These are phyloP conservation scores for Pilaira anomala DNA, from an alignment of 192 early-diverging fungal genomes.

Conservation along the genomic window DNA sequence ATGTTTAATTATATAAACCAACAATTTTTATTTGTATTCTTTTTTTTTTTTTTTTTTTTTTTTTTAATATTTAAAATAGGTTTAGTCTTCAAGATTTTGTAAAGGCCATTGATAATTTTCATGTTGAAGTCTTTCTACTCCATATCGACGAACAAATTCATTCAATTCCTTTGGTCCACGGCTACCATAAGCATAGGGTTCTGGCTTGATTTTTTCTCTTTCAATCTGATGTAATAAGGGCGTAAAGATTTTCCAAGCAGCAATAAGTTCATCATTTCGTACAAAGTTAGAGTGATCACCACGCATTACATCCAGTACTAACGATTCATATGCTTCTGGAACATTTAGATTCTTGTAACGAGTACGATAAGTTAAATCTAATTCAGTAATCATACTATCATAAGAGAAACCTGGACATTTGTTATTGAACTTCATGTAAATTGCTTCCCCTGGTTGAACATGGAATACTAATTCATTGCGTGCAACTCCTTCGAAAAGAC, in stretches of 20 bases:
- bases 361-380: slow-evolving; percentile 89
- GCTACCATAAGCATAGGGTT: slow-evolving; percentile 76
- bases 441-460: slow-evolving; percentile 91
- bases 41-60: no score
- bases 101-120: slow-evolving; percentile 50
- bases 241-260: slow-evolving; percentile 97
- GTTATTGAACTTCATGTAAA: slow-evolving; percentile 96
- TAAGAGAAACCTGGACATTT: slow-evolving; percentile 89
- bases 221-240: slow-evolving; percentile 91
- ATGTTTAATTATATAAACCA: no score
- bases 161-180: slow-evolving; percentile 78
- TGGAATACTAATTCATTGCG: slow-evolving; percentile 96
- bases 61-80: neutral
- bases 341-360: slow-evolving; percentile 87
- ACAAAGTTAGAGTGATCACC: slow-evolving; percentile 98
- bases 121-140: slow-evolving; percentile 41
- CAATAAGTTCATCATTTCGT: slow-evolving; percentile 87
- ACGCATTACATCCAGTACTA: slow-evolving; percentile 88
- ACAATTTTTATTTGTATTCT: no score
- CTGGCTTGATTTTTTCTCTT: slow-evolving; percentile 41
- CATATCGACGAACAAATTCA: slow-evolving; percentile 67
- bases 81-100: slow-evolving; percentile 15
- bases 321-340: slow-evolving; percentile 94
- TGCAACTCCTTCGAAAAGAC: slow-evolving; percentile 67
- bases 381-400: slow-evolving; percentile 87